Evolutionary conservation across 805 yeast species (phyloP).

Genomic region (Kodamaea hsintzibuensis): DNA sequence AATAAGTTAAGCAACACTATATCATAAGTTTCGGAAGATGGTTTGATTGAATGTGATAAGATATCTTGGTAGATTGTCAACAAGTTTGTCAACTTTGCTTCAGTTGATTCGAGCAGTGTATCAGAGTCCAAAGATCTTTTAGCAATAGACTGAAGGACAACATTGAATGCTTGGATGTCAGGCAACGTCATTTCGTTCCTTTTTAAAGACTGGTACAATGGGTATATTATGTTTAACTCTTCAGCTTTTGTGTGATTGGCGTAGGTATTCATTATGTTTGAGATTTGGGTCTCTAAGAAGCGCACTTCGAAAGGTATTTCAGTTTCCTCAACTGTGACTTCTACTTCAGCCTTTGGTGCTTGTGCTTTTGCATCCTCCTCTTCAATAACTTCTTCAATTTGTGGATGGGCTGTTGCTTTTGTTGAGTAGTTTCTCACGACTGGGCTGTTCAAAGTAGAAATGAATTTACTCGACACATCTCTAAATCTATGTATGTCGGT

Average conservation of each 20-base stretch:
- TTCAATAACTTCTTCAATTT: neutral
- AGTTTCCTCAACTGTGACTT: slow-evolving; percentile 6
- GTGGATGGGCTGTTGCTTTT: slow-evolving; percentile 4
- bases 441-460: slow-evolving; percentile 22
- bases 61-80: slow-evolving; percentile 70
- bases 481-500: slow-evolving; percentile 31
- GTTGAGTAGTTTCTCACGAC: slow-evolving; percentile 15
- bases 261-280: slow-evolving; percentile 20
- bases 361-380: neutral
- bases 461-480: slow-evolving; percentile 20
- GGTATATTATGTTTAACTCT: slow-evolving; percentile 36
- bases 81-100: slow-evolving; percentile 60
- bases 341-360: neutral
- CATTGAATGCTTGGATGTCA: slow-evolving; percentile 51
- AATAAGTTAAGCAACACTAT: slow-evolving; percentile 50
- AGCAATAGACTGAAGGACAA: slow-evolving; percentile 55
- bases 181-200: slow-evolving; percentile 46
- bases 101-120: slow-evolving; percentile 39
- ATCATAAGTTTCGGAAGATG: slow-evolving; percentile 55
- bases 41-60: slow-evolving; percentile 49
- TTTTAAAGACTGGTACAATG: slow-evolving; percentile 41
- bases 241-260: slow-evolving; percentile 16
- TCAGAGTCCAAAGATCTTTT: slow-evolving; percentile 46
- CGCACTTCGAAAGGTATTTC: slow-evolving; percentile 17
- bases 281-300: slow-evolving; percentile 21